Conservation (phyloP, 2,329 filamentous ascomycete species). For the Trichothecium roseum region DNA sequence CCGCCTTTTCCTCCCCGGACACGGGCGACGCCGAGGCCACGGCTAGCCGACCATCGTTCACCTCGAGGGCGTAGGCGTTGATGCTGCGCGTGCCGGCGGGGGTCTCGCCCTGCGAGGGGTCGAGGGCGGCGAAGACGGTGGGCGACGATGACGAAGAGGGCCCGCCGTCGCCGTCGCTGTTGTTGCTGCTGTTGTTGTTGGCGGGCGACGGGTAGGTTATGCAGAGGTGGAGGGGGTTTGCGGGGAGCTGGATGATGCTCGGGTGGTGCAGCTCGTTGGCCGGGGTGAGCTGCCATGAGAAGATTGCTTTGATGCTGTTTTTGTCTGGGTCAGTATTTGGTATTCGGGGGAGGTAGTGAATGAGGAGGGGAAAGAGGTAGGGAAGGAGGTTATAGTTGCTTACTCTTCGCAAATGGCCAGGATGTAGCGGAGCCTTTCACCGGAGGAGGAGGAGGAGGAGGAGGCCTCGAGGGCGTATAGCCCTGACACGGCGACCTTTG, state of each 20-base stretch:
- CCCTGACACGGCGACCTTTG: slow-evolving; percentile 37
- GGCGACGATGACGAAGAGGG: too few relatives aligned
- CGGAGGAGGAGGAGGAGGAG: slow-evolving; percentile 11
- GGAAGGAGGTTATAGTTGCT: slow-evolving; percentile 10
- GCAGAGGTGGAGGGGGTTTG: slow-evolving; percentile 52
- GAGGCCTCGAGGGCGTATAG: slow-evolving; percentile 25
- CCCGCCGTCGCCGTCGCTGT: too few relatives aligned
- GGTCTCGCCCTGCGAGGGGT: slow-evolving; percentile 16
- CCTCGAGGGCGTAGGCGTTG: slow-evolving; percentile 17
- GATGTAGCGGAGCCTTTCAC: slow-evolving; percentile 26
- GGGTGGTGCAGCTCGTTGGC: slow-evolving; percentile 38
- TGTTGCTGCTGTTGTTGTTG: too few relatives aligned
- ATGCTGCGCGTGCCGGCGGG: slow-evolving; percentile 12
- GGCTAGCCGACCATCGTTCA: slow-evolving; percentile 19
- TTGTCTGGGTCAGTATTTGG: slow-evolving; percentile 12
- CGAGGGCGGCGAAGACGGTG: slow-evolving; percentile 28
- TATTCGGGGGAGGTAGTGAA: background rate
- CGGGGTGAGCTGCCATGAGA: slow-evolving; percentile 46
- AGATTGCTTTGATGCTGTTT: slow-evolving; percentile 47
- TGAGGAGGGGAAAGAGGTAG: background rate
- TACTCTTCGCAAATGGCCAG: slow-evolving; percentile 50
- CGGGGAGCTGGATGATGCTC: slow-evolving; percentile 40
- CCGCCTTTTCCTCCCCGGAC: too few relatives aligned
- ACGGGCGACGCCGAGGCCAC: slow-evolving; percentile 10
- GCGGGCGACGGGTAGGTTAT: too few relatives aligned